These are phyloP conservation scores for Penicillium sumatraense DNA, from an alignment of 2,329 filamentous ascomycete species.

Conservation along the genomic window DNA sequence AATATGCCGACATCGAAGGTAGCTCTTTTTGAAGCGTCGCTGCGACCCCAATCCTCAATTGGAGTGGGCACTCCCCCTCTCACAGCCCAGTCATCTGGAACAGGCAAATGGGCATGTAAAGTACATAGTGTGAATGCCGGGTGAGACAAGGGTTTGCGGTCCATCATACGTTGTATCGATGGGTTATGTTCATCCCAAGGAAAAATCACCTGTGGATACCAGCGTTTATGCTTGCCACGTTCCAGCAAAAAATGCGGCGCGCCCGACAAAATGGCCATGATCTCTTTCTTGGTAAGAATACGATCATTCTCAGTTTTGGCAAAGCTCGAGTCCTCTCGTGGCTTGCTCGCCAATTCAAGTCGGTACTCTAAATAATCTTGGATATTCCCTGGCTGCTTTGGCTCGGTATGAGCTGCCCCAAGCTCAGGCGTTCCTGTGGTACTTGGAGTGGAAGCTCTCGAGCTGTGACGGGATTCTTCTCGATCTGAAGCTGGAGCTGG, in stretches of 20 bases:
- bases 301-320: not conserved
- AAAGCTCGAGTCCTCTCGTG: not conserved
- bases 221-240: conserved; percentile 43
- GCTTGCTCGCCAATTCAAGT: conserved; percentile 15
- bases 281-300: conserved; percentile 39
- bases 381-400: conserved; percentile 34
- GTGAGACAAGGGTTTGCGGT: conserved; percentile 45
- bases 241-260: conserved; percentile 52
- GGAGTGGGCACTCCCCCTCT: conserved; percentile 33
- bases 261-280: conserved; percentile 47
- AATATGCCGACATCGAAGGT: conserved; percentile 51
- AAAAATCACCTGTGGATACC: conserved; percentile 50
- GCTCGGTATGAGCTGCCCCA: conserved; percentile 23
- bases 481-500: too few species aligned
- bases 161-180: conserved; percentile 45
- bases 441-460: conserved; percentile 3
- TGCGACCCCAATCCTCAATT: conserved; percentile 27
- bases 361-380: conserved; percentile 31
- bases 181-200: conserved; percentile 48
- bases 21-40: conserved; percentile 37
- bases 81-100: conserved; percentile 41
- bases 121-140: conserved; percentile 48
- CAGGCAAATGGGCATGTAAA: conserved; percentile 50
- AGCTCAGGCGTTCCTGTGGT: conserved; percentile 8
- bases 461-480: not conserved